Evolutionary conservation across 2,329 filamentous ascomycete species (phyloP).

Genomic region (Alternaria sp.): DNA sequence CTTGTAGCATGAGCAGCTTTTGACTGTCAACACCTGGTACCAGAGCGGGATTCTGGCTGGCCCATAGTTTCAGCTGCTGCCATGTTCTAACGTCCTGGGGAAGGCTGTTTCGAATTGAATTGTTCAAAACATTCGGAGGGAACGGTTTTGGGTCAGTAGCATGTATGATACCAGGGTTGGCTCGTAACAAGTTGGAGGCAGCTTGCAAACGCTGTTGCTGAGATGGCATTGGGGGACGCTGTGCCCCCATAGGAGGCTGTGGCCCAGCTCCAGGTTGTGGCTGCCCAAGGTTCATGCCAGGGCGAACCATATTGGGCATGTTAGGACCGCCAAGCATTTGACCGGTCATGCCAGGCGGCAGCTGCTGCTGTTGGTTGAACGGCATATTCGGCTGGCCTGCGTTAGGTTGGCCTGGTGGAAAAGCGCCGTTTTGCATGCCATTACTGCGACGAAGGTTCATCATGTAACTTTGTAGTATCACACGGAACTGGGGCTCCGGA

Average conservation of each 20-base stretch:
- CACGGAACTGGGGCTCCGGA: conserved; percentile 46
- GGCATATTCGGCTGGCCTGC: conserved; percentile 41
- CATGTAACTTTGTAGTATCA: conserved; percentile 39
- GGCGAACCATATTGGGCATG: conserved; percentile 36
- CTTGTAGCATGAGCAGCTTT: conserved; percentile 50
- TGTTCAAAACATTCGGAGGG: conserved; percentile 40
- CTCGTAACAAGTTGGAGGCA: conserved; percentile 40
- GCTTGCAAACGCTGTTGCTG: conserved; percentile 40
- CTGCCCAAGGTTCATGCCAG: conserved; percentile 42
- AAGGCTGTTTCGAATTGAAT: conserved; percentile 41
- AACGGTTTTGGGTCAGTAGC: conserved; percentile 44
- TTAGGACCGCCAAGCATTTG: conserved; percentile 42
- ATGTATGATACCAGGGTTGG: conserved; percentile 47
- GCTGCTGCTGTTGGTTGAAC: conserved; percentile 41
- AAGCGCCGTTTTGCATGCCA: conserved; percentile 33
- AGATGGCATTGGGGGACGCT: conserved; percentile 33
- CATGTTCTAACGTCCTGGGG: conserved; percentile 64
- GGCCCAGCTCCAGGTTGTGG: conserved; percentile 35
- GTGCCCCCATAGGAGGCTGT: conserved; percentile 35
- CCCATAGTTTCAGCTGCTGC: conserved; percentile 66
- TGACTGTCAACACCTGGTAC: conserved; percentile 37
- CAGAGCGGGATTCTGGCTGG: conserved; percentile 54
- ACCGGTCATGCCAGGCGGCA: conserved; percentile 32
- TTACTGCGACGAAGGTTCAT: conserved; percentile 32
- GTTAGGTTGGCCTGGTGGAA: conserved; percentile 30